Evolutionary conservation across 331 rosid genomes (phyloP).

Genomic region (Malus hybrid): DNA sequence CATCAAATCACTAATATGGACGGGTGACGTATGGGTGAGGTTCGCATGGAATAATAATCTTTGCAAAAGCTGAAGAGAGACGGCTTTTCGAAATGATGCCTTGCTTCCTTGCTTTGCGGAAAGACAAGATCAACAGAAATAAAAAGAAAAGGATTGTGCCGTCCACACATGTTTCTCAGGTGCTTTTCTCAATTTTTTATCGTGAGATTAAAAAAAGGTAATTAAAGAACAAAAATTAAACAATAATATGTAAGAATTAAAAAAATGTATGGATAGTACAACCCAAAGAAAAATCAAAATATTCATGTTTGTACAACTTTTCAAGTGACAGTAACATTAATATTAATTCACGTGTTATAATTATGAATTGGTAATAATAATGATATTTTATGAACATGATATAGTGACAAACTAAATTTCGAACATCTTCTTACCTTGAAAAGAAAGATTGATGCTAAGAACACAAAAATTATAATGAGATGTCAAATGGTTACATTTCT

Average conservation of each 20-base stretch:
- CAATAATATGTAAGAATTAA: too few relatives aligned
- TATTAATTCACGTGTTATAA: background rate
- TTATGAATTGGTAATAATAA: too few relatives aligned
- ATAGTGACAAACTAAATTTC: too few relatives aligned
- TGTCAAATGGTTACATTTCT: background rate
- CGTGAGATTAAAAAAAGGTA: too few relatives aligned
- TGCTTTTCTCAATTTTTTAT: rapidly evolving
- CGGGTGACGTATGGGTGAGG: background rate
- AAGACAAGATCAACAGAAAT: background rate
- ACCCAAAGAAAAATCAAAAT: too few relatives aligned
- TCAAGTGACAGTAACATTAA: too few relatives aligned
- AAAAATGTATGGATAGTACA: too few relatives aligned
- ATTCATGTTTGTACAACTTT: too few relatives aligned
- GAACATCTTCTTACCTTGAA: too few relatives aligned
- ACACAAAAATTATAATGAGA: background rate
- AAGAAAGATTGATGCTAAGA: background rate
- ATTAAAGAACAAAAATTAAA: too few relatives aligned
- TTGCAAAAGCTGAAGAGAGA: background rate
- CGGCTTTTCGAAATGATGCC: background rate
- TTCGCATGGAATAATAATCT: background rate
- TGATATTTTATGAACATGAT: background rate
- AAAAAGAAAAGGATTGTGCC: background rate
- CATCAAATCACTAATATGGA: background rate
- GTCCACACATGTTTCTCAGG: background rate
- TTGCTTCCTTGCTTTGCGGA: background rate